phyloP scores from a whole-genome alignment of 768 basidiomycete species.

The Asterophora lycoperdoides region DNA sequence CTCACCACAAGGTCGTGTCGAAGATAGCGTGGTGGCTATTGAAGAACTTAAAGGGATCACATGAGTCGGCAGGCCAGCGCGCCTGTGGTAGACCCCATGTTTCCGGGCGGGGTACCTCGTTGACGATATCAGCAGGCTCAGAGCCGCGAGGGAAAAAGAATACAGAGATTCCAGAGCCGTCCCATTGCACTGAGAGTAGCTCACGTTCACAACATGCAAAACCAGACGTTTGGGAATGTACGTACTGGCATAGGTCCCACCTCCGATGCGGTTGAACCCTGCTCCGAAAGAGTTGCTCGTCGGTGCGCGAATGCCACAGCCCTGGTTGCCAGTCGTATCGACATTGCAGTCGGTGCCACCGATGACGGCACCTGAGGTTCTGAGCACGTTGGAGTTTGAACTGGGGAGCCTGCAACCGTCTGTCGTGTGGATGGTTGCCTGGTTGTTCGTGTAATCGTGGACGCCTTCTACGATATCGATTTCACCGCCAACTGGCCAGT shows the following conservation, averaged over 20 bases:
- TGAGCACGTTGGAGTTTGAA: slow-evolving; percentile 40
- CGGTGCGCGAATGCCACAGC: slow-evolving; percentile 73
- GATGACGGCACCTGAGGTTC: slow-evolving; percentile 61
- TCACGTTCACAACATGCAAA: background rate
- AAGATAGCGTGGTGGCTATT: slow-evolving; percentile 73
- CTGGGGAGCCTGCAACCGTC: slow-evolving; percentile 64
- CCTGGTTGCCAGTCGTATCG: slow-evolving; percentile 64
- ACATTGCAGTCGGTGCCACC: slow-evolving; percentile 72
- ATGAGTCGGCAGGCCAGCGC: slow-evolving; percentile 69
- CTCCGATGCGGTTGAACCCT: slow-evolving; percentile 80
- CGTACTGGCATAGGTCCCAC: slow-evolving; percentile 89
- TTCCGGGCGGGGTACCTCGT: slow-evolving; percentile 68
- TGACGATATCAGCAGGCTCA: slow-evolving; percentile 73
- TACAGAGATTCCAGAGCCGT: slow-evolving; percentile 65
- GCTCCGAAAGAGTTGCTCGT: slow-evolving; percentile 69
- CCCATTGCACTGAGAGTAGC: slow-evolving; percentile 66
- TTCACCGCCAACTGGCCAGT: slow-evolving; percentile 66
- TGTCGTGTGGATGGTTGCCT: slow-evolving; percentile 78
- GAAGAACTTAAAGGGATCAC: slow-evolving; percentile 79
- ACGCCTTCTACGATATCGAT: slow-evolving; percentile 87
- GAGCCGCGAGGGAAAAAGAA: slow-evolving; percentile 77
- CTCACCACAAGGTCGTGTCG: slow-evolving; percentile 81
- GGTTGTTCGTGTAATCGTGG: slow-evolving; percentile 74
- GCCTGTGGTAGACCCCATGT: slow-evolving; percentile 78
- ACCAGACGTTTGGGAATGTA: slow-evolving; percentile 17